Evolutionary conservation across 2,329 filamentous ascomycete genomes (phyloP), one percentile per base, ranked within the genome.

Genomic region (Triangularia verruculosa): DNA sequence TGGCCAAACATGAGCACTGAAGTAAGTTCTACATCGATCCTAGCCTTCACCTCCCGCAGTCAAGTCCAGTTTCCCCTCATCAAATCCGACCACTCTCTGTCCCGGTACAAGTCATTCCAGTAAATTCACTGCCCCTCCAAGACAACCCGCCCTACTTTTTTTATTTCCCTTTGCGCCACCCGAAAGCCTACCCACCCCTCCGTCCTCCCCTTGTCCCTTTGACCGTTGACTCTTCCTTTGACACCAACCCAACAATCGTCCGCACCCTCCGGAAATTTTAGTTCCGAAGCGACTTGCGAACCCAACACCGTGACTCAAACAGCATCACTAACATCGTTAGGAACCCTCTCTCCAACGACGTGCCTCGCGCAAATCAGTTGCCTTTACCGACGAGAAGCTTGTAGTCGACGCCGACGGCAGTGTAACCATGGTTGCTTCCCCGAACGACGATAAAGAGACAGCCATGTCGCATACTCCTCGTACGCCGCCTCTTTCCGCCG

Each of bases 391-490:
- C 78, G 91, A 92, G 74, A 86, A 92, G 72, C 86, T 91, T 70
- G 88, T 97, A 73, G 93, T 97, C 77, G 91, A 96, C 82, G 86
- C 87, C 78, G 91, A 97, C 83, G 94, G 94, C 73, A 87, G 89
- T 75, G 87, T 97, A 75, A 92, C 86, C 73, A 88, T 90, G 79
- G 84, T 87, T 76, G 87, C 91, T 77, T 85, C 88, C 70, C 83
- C 85, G 78, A 65, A 82, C 73, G 87, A 89, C 73, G 90, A 92
- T 73, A 93, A 93, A 81, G 86, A 89, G 70, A 91, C 90, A 72
- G 92, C 92, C 70, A 86, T 90, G 82, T 92, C 89, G 75, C 92
- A 96, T 79, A 85, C 88, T 75, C 78, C 86, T 73, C 83, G 86
- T 88, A 87, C 82, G 84, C 83, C 82, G 78, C 83, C 82, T 74